phyloP scores from a whole-genome alignment of 495 filamentous ascomycete genomes.

The Podospora tetraspora region DNA sequence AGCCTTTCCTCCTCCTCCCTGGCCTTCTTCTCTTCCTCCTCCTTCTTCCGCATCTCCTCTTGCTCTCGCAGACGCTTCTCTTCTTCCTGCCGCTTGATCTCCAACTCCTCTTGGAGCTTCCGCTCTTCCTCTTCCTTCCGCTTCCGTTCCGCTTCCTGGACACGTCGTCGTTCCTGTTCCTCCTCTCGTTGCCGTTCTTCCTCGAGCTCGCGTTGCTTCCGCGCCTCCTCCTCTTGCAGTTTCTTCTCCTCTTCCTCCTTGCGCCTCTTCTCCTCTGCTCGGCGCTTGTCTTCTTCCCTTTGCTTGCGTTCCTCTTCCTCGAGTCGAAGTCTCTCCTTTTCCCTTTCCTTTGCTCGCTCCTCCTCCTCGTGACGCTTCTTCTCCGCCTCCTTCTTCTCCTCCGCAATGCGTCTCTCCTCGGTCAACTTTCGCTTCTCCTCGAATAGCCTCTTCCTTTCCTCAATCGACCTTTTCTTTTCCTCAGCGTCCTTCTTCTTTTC shows the following conservation, averaged over 20 bases:
- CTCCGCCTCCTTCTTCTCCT: conserved; percentile 33
- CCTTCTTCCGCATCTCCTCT: conserved; percentile 28
- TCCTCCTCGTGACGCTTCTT: conserved; percentile 31
- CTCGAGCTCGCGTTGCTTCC: conserved; percentile 28
- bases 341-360: conserved; percentile 26
- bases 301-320: conserved; percentile 34
- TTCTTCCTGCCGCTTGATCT: conserved; percentile 33
- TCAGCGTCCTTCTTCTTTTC: conserved; percentile 38
- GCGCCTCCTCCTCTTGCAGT: conserved; percentile 29
- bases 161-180: conserved; percentile 14
- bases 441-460: conserved; percentile 26
- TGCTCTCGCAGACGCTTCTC: conserved; percentile 35
- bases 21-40: conserved; percentile 32
- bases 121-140: conserved; percentile 40
- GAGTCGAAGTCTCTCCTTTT: conserved; percentile 37
- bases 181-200: conserved; percentile 29
- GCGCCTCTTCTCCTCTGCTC: conserved; percentile 43
- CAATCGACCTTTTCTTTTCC: conserved; percentile 28
- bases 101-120: conserved; percentile 33
- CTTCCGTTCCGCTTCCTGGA: conserved; percentile 7
- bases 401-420: conserved; percentile 35
- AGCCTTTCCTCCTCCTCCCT: conserved; percentile 39
- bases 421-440: conserved; percentile 13
- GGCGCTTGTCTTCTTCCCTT: conserved; percentile 38
- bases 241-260: conserved; percentile 14